These are phyloP conservation scores for Naegleria lovaniensis DNA, from an alignment of 208 protist genomes.

Conservation along the genomic window DNA sequence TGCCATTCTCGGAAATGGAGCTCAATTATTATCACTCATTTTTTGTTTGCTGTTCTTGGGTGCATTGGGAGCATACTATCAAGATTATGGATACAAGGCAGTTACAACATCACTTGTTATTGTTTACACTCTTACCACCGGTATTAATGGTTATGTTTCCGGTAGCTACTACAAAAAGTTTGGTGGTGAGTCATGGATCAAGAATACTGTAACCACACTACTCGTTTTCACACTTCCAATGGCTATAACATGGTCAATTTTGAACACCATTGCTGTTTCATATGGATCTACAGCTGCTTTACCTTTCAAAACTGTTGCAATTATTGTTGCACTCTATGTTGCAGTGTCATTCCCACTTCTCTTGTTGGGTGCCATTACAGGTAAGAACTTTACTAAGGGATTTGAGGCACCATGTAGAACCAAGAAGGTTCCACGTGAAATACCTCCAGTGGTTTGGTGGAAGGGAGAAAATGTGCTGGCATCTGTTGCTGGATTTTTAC, in stretches of 20 bases:
- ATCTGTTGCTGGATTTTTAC: slow-evolving; percentile 40
- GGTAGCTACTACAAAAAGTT: slow-evolving; percentile 38
- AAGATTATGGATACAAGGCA: slow-evolving; percentile 3
- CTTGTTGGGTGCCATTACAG: slow-evolving; percentile 41
- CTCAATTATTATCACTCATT: slow-evolving; percentile 18
- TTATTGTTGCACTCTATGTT: slow-evolving; percentile 36
- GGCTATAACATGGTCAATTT: slow-evolving; percentile 39
- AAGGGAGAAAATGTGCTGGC: not conserved
- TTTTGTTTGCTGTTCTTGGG: slow-evolving; percentile 34
- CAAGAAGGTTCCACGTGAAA: slow-evolving; percentile 39
- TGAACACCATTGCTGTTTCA: slow-evolving; percentile 39
- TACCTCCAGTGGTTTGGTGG: slow-evolving; percentile 48
- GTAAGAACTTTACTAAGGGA: slow-evolving; percentile 31
- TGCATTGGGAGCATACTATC: slow-evolving; percentile 21
- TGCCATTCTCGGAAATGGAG: slow-evolving; percentile 36
- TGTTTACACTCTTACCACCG: slow-evolving; percentile 41
- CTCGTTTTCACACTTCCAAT: slow-evolving; percentile 37
- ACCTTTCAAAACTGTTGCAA: slow-evolving; percentile 40
- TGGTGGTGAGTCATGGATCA: slow-evolving; percentile 38
- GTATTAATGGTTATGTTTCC: slow-evolving; percentile 36
- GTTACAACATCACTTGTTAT: slow-evolving; percentile 40
- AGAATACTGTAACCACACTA: slow-evolving; percentile 40
- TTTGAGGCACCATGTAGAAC: slow-evolving; percentile 48
- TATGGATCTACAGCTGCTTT: slow-evolving; percentile 37
- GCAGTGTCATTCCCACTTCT: slow-evolving; percentile 40